phyloP scores from a whole-genome alignment of 192 early-diverging fungal genomes.

The Powellomyces hirtus region DNA sequence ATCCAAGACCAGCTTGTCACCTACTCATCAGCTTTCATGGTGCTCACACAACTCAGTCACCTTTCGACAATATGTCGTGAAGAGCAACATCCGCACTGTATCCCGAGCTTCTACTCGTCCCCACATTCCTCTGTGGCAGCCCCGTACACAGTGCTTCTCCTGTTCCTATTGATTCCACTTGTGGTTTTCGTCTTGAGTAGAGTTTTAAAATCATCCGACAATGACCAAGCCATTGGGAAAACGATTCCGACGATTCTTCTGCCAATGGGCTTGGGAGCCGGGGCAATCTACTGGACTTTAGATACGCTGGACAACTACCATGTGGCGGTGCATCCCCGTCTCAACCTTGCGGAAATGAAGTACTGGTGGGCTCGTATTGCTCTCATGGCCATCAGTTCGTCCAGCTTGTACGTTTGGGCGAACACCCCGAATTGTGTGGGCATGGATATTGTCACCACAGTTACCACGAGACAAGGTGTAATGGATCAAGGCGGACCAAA shows the following conservation, averaged over 20 bases:
- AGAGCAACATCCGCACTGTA: constrained; percentile 79
- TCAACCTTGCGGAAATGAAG: constrained; percentile 17
- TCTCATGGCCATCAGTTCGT: constrained; percentile 14
- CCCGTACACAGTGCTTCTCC: constrained; percentile 41
- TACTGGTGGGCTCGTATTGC: constrained; percentile 38
- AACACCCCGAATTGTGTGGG: constrained; percentile 37
- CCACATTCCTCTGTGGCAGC: constrained; percentile 53
- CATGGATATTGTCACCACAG: constrained; percentile 13
- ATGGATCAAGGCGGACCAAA: neutral
- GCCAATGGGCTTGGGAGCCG: constrained; percentile 21
- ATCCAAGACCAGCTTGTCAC: constrained; percentile 20
- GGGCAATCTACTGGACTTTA: constrained; percentile 43
- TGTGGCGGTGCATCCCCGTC: neutral
- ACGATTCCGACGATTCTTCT: constrained; percentile 19
- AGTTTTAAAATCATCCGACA: constrained; percentile 49
- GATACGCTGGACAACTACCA: constrained; percentile 46
- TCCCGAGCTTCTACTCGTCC: constrained; percentile 75
- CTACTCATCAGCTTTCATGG: constrained; percentile 31
- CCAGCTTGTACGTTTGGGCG: constrained; percentile 34
- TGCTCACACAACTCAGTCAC: constrained; percentile 59
- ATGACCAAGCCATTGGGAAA: constrained; percentile 38
- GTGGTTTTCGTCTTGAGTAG: constrained; percentile 39
- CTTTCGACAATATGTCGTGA: constrained; percentile 79
- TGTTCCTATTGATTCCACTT: constrained; percentile 39
- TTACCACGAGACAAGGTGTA: neutral